A percentile compares a stretch with the other conserved stretches of the same genome.
Evolutionary conservation across 1,284 basidiomycete species (phyloP).

Genomic region (Ceratobasidium sp.): DNA sequence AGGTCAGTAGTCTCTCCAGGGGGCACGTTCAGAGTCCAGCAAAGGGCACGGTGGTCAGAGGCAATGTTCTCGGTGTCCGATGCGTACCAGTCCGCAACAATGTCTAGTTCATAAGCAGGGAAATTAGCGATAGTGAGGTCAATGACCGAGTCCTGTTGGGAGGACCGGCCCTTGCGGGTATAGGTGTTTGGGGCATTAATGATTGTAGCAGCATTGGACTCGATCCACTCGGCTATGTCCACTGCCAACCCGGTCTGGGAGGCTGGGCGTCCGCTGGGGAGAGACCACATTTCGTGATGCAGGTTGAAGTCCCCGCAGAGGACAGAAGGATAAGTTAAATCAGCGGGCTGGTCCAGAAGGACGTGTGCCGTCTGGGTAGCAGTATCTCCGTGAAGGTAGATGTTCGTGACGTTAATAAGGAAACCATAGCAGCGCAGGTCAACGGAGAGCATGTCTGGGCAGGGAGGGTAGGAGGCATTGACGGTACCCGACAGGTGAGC

Average conservation of each 20-base stretch:
- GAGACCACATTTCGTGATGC: constrained; percentile 18
- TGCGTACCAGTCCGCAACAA: not conserved
- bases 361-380: too few species aligned
- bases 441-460: not conserved
- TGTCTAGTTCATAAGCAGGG: not conserved
- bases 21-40: not conserved
- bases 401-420: not conserved
- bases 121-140: constrained; percentile 13
- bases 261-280: not conserved
- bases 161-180: not conserved
- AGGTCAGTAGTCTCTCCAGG: not conserved
- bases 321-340: not conserved
- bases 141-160: constrained; percentile 5
- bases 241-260: not conserved
- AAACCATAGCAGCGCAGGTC: not conserved
- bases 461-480: not conserved
- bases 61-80: not conserved
- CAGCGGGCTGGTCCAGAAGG: not conserved
- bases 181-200: not conserved
- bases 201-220: constrained; percentile 6
- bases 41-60: not conserved
- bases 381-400: not conserved
- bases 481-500: not conserved
- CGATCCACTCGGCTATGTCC: constrained; percentile 21
- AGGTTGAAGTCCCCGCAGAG: constrained; percentile 17